phyloP scores from a whole-genome alignment of 2,329 filamentous ascomycete species.

The Alternaria triticina region DNA sequence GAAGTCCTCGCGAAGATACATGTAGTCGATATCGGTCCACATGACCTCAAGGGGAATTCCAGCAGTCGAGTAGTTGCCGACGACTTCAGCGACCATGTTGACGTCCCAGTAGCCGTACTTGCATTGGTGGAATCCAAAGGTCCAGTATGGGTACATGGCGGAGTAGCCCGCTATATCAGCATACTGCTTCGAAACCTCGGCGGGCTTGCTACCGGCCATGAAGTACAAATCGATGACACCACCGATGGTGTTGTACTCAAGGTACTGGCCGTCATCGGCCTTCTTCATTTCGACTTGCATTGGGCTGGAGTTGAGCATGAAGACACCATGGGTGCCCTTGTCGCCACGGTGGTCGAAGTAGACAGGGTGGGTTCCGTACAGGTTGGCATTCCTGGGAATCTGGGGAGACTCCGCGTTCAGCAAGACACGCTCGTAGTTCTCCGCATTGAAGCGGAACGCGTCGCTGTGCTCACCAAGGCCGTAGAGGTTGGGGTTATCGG shows the following conservation, averaged over 20 bases:
- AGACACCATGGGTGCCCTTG: conserved; percentile 47
- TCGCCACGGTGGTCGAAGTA: conserved; percentile 75
- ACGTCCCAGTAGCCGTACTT: conserved; percentile 62
- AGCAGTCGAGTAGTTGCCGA: conserved; percentile 70
- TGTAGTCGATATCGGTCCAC: conserved; percentile 78
- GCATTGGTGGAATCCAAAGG: conserved; percentile 61
- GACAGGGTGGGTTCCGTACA: conserved; percentile 76
- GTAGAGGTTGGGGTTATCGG: conserved; percentile 73
- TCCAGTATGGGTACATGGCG: conserved; percentile 61
- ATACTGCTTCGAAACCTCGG: conserved; percentile 58
- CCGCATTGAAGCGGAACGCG: conserved; percentile 69
- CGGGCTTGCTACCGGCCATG: conserved; percentile 55
- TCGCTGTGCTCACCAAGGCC: conserved; percentile 81
- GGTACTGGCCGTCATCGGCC: conserved; percentile 66
- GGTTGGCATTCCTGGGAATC: conserved; percentile 66
- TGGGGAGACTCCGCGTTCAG: conserved; percentile 72
- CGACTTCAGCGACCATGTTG: conserved; percentile 69
- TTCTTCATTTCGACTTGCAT: conserved; percentile 79
- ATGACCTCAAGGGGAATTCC: conserved; percentile 74
- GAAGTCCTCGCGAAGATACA: conserved; percentile 66
- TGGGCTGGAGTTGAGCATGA: conserved; percentile 42
- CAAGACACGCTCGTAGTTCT: conserved; percentile 71
- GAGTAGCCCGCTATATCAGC: conserved; percentile 57
- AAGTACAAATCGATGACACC: conserved; percentile 73
- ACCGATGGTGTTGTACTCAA: conserved; percentile 81